These are phyloP conservation scores for Apostasia ramifera DNA, from an alignment of 106 monocot species.

Conservation along the genomic window DNA sequence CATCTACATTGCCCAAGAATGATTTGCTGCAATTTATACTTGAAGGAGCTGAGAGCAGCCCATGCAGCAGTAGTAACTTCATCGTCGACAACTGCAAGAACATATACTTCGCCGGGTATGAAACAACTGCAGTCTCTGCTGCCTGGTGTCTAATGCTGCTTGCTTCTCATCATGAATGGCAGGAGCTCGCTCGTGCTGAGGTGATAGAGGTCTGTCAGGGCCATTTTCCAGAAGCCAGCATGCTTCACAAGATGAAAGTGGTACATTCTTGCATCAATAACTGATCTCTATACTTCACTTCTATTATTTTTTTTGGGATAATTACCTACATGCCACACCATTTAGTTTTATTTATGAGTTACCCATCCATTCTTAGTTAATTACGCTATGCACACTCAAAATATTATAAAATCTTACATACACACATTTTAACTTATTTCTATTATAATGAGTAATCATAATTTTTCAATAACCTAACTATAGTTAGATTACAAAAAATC, in stretches of 20 bases:
- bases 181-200: constrained; percentile 39
- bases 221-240: constrained; percentile 12
- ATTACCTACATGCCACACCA: no score
- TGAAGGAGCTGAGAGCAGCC: constrained; percentile 5
- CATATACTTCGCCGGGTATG: constrained; percentile 76
- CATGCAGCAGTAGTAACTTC: constrained; percentile 23
- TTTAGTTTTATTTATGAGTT: no score
- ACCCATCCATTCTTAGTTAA: no score
- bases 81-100: constrained; percentile 85
- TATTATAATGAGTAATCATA: no score
- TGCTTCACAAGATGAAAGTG: constrained; percentile 50
- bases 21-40: constrained; percentile 47
- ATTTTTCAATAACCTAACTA: no score
- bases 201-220: constrained; percentile 26
- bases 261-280: constrained; percentile 20
- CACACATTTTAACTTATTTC: no score
- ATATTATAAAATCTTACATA: no score
- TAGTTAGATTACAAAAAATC: no score
- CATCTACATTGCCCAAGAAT: not conserved
- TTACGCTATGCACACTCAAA: no score
- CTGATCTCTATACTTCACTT: no score
- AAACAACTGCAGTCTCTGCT: constrained; percentile 39
- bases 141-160: constrained; percentile 61
- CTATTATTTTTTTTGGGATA: no score
- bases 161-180: constrained; percentile 51